These are phyloP conservation scores for Lasiosphaeris hirsuta DNA, from an alignment of 495 filamentous ascomycete species.

Conservation along the genomic window DNA sequence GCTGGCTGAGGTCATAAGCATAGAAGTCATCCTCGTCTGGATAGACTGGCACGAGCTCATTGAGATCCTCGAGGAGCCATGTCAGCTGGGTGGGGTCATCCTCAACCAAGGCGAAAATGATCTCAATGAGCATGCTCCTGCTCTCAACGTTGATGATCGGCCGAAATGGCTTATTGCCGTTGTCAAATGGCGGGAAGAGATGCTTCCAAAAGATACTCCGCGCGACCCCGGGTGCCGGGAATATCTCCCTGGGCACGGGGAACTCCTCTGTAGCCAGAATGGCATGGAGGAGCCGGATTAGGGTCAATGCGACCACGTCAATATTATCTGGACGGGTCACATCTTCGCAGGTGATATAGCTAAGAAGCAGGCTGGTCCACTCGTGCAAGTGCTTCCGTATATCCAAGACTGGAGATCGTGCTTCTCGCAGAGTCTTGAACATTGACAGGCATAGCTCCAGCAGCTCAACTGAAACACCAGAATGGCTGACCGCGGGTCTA, in stretches of 20 bases:
- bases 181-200: conserved; percentile 62
- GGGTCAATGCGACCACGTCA: conserved; percentile 47
- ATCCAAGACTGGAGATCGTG: conserved; percentile 47
- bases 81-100: conserved; percentile 48
- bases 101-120: conserved; percentile 58
- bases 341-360: conserved; percentile 37
- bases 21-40: conserved; percentile 32
- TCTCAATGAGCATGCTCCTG: conserved; percentile 60
- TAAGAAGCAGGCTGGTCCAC: conserved; percentile 23
- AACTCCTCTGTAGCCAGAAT: conserved; percentile 12
- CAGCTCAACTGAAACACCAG: conserved; percentile 42
- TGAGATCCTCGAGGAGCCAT: conserved; percentile 50
- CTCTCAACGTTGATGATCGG: conserved; percentile 53
- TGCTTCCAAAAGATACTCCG: conserved; percentile 62
- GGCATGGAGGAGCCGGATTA: conserved; percentile 35
- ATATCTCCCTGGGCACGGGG: neutral
- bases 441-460: conserved; percentile 45
- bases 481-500: conserved; percentile 30
- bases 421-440: conserved; percentile 54
- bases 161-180: conserved; percentile 29
- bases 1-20: conserved; percentile 53
- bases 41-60: conserved; percentile 43
- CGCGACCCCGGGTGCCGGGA: conserved; percentile 40
- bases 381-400: conserved; percentile 28
- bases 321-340: conserved; percentile 46